Base-by-base conservation (phyloP, 129 eudicot species). In the Ambrosia artemisiifolia region DNA sequence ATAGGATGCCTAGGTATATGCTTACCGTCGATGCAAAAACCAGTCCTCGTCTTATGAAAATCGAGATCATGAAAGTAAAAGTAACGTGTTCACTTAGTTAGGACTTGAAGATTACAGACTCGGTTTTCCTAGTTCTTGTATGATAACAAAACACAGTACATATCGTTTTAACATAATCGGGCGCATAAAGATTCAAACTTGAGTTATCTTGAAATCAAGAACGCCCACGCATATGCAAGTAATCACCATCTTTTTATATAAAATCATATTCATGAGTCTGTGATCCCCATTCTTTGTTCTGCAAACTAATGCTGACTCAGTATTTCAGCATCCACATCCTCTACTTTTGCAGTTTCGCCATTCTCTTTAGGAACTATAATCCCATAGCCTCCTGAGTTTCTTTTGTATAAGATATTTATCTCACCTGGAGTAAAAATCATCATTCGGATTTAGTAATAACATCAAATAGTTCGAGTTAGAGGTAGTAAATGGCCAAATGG, bases 361-460 rank as follows among this genome's bases (percentile, higher is more conserved):
- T 82, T 75, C 66, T 68, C 92, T 81, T 90, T 90, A 8, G 98
- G 98, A 63, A 93, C 86, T 28, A 93, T 93, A 66, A 93, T 81
- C 54, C 98, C 98, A 77, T 93, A 93, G 17, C 98, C 98, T 54
- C 96, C 98, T 6, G 91, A 83, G 59, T 84, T 90, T 72, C 98
- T 69, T 81, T 79, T 87, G 85, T 93, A 93, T 17, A 93, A 69
- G 49, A 93, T 93, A 77, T 93, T 93, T 56, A 93, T 72, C 84
- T 93, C 92, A 30, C 98, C 98, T 93, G 85, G 6, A 81, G 40
- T 30, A 68, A 69, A 69, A 63, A 56, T 3, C 35, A 57, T 64
- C 60, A 62, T 77, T 50, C 14, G 48, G 28, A 3, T 70, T 43
- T 17, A 51, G 6, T 53, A 46, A 20, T 33, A 11, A 55, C 19